Evolutionary conservation across 73 alveolate species (phyloP), one percentile per base, ranked within the genome.

Genomic region (Durusdinium trenchii): DNA sequence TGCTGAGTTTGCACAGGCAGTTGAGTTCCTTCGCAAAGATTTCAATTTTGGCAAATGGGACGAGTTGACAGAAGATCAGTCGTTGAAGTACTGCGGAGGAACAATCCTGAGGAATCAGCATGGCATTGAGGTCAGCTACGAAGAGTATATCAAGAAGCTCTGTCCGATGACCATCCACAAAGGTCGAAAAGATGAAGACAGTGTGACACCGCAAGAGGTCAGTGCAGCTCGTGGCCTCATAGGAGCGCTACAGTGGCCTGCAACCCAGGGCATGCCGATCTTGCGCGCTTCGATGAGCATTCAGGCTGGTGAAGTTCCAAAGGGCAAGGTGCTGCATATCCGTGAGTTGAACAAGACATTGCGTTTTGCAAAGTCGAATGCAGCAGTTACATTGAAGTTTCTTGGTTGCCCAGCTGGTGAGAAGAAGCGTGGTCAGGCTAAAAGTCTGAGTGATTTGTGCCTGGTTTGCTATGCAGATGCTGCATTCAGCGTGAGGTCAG

Each of bases 221-320:
- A 23, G 51, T 43, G 16, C 16, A 20, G 62, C 87, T 1, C 26
- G 87, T 45, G 87, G 87, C 3, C 61, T 78, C 45, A 78, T 78
- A 20, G 87, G 87, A 78, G 87, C 87, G 6, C 61, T 78, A 6
- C 87, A 78, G 45, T 78, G 87, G 87, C 87, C 87, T 9, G 87
- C 87, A 42, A 36, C 51, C 1, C 87, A 78, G 46, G 87, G 87
- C 5, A 23, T 32, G 9, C 87, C 87, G 32, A 6, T 14, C 45
- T 7, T 78, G 87, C 46, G 45, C 0, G 45, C 87, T 3, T 23
- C 51, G 32, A 46, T 36, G 12, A 45, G 62, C 16, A 78, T 78
- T 12, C 62, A 23, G 4, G 87, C 87, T 10, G 87, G 87, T 45
- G 87, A 78, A 16, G 43, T 78, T 1, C 40, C 87, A 23, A 6